Base-by-base conservation (phyloP, 1,139 yeast species). In the Yarrowia galli region DNA sequence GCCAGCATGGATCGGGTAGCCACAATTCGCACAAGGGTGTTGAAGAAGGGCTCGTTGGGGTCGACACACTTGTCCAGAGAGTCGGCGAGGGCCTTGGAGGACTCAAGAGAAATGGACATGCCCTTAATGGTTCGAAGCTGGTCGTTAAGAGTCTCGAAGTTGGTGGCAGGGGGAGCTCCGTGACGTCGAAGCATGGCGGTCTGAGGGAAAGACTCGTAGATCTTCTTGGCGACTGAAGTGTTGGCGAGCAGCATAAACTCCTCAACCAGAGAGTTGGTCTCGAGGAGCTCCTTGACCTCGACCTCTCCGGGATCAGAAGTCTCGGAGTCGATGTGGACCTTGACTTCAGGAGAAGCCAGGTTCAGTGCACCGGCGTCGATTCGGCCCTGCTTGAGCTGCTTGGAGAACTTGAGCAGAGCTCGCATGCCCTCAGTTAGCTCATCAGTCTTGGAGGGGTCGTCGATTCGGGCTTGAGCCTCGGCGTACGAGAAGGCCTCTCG, bases 1-100 rank as follows among this genome's bases (percentile, higher is more conserved):
- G 99, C 97, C 90, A 92, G 91, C 99, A 96, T 96, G 80, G 99
- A 95, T 75, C 99, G 85, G 0, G 99, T 96, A 8, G 98, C 96
- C 97, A 95, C 90, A 71, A 96, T 95, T 79, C 99, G 89, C 12
- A 95, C 84, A 74, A 96, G 83, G 0, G 98, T 95, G 79, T 96
- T 96, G 84, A 96, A 92, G 75, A 92, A 96, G 8, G 93, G 89
- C 77, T 95, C 99, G 0, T 85, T 76, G 28, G 88, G 85, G 77
- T 95, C 98, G 42, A 81, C 85, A 79, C 97, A 92, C 70, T 91
- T 84, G 76, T 96, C 99, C 68, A 96, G 83, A 22, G 98, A 92
- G 75, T 92, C 98, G 1, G 99, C 99, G 65, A 96, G 83, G 0
- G 97, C 91, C 75, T 89, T 91, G 2, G 98, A 92, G 23, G 93